Percentiles rank a stretch among this genome's conserved stretches.
phyloP scores from a whole-genome alignment of 2,329 filamentous ascomycete species.

The Pseudopithomyces chartarum region DNA sequence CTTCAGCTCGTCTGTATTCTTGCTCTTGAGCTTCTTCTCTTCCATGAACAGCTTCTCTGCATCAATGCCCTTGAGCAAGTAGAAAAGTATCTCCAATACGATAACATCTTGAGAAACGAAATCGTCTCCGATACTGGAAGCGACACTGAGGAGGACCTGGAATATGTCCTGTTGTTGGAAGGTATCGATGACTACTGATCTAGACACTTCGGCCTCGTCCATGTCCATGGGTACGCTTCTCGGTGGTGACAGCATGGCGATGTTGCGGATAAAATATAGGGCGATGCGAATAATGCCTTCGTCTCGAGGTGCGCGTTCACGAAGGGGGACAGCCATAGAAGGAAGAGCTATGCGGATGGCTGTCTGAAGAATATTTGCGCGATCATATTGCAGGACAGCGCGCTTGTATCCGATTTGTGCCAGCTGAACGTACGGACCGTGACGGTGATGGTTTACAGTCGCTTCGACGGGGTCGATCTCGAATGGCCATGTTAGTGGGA shows the following conservation, averaged over 20 bases:
- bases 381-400: constrained; percentile 82
- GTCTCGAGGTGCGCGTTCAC: constrained; percentile 78
- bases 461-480: constrained; percentile 78
- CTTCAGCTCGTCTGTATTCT: constrained; percentile 74
- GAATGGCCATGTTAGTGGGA: constrained; percentile 92
- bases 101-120: constrained; percentile 87
- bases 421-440: constrained; percentile 86
- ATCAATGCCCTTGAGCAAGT: constrained; percentile 88
- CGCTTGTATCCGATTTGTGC: constrained; percentile 91
- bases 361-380: constrained; percentile 76
- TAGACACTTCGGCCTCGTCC: constrained; percentile 87
- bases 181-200: constrained; percentile 84
- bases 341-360: constrained; percentile 82
- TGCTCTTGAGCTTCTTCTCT: constrained; percentile 70
- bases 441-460: constrained; percentile 90
- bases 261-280: constrained; percentile 86
- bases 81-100: constrained; percentile 90
- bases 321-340: constrained; percentile 77
- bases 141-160: constrained; percentile 79
- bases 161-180: constrained; percentile 93
- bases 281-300: constrained; percentile 91
- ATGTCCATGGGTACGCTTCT: constrained; percentile 75
- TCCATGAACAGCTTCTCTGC: constrained; percentile 84
- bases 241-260: constrained; percentile 81
- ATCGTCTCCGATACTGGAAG: constrained; percentile 92